Evolutionary conservation across 179 eudicot genomes (phyloP), one percentile per base, ranked within the genome.

Genomic region (Sideroxylon spinosum): DNA sequence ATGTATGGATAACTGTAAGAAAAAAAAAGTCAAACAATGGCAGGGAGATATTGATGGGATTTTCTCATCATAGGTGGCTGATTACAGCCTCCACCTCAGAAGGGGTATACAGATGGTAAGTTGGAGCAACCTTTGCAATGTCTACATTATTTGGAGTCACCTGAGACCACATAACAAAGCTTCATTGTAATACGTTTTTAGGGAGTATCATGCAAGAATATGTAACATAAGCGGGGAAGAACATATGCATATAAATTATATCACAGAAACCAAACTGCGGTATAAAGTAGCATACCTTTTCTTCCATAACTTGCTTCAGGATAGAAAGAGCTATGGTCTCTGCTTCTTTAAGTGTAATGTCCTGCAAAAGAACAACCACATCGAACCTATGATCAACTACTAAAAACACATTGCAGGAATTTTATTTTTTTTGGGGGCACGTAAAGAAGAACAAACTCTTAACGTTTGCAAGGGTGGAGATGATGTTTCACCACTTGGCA

Each of bases 221-320:
- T 60, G 10, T 20, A 20, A 60, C 23, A n/a, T 3, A 9, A 10
- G 10, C 64, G 1, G 23, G 64, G 23, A 60, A 55, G 26, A 61
- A 61, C 16, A 61, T n/a, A 29, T 25, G 20, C 20, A 1, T 12
- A 63, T 12, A 63, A 48, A 37, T 26, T 28, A 22, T 4, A 50
- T 17, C 70, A 48, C 23, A 73, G 25, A 56, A 72, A 53, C 37
- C 59, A 44, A 19, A 23, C 29, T 19, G 56, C 29, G 53, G 55
- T 22, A 12, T 3, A 68, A 19, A 37, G 48, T 64, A 29, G 26
- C 77, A 57, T 81, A 93, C 98, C 93, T 95, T 95, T 80, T 95
- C 97, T 82, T 95, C 98, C 98, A 95, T 95, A 61, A 95, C 98
- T 81, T 95, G 98, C 87, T 95, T 95, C 86, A 93, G 82, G 80